phyloP scores from a whole-genome alignment of 306 rosid genomes.

The Arachis hypogaea region DNA sequence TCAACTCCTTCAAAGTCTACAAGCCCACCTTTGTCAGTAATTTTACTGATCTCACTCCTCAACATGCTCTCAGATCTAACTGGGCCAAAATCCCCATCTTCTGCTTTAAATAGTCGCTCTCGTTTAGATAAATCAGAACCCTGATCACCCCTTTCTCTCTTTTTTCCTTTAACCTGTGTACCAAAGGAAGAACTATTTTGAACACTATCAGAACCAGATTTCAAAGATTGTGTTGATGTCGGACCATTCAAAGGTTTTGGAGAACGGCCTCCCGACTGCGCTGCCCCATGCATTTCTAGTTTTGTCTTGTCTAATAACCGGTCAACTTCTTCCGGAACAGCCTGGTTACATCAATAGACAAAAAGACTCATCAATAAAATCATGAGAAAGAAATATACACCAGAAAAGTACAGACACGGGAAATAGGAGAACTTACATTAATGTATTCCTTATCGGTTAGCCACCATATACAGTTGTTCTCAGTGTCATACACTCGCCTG shows the following conservation, averaged over 20 bases:
- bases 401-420: conserved; percentile 2
- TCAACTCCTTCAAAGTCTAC: conserved; percentile 78
- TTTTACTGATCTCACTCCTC: conserved; percentile 73
- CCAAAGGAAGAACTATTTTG: conserved; percentile 74
- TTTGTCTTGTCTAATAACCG: conserved; percentile 72
- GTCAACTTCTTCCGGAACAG: conserved; percentile 90
- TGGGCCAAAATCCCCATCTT: conserved; percentile 79
- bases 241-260: conserved; percentile 91
- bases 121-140: conserved; percentile 74
- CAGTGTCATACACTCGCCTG: conserved; percentile 80
- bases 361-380: conserved; percentile 11
- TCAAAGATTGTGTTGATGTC: conserved; percentile 62
- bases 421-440: conserved; percentile 62
- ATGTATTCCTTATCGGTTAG: conserved; percentile 79
- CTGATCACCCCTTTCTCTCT: conserved; percentile 85
- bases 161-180: conserved; percentile 75
- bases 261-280: conserved; percentile 94
- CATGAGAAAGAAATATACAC: conserved; percentile 10
- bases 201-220: conserved; percentile 76
- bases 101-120: conserved; percentile 61
- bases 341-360: conserved; percentile 49
- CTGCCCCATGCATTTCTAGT: conserved; percentile 91
- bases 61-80: conserved; percentile 59
- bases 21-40: conserved; percentile 89
- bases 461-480: conserved; percentile 88